Percentiles rank a stretch among this genome's conserved stretches.
These are phyloP conservation scores for Scenedesmus sp. DNA, from an alignment of 163 green algal species.

Conservation along the genomic window DNA sequence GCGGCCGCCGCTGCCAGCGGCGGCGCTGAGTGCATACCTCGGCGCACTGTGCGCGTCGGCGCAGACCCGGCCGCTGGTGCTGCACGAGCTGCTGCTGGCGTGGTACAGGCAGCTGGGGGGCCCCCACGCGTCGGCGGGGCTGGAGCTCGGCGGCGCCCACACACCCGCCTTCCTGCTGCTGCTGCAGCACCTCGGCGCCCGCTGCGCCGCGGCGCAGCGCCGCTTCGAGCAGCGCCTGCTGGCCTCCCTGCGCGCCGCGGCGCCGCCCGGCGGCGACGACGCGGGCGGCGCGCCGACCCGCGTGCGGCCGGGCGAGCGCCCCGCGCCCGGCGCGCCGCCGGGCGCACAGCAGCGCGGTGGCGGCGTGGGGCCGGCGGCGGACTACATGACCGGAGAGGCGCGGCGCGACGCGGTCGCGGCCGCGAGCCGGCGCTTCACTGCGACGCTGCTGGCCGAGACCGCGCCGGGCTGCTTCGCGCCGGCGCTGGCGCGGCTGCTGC, in stretches of 20 bases:
- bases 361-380: not conserved
- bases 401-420: not conserved
- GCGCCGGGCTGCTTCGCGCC: constrained; percentile 37
- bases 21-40: not conserved
- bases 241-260: not conserved
- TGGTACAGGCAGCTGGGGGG: constrained; percentile 11
- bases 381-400: constrained; percentile 24
- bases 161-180: constrained; percentile 28
- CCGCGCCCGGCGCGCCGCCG: not conserved
- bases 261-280: not conserved
- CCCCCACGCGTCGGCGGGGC: not conserved
- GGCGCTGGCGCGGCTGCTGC: constrained; percentile 36
- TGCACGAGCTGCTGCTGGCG: constrained; percentile 23
- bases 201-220: not conserved
- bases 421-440: constrained; percentile 3
- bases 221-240: constrained; percentile 16
- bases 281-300: not conserved
- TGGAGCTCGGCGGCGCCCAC: not conserved
- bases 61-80: constrained; percentile 2
- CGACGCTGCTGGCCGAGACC: constrained; percentile 10
- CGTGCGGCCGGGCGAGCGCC: too few relatives aligned
- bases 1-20: not conserved
- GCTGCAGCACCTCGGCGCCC: constrained; percentile 23
- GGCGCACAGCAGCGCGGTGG: not conserved
- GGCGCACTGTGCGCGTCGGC: constrained; percentile 17